phyloP scores from a whole-genome alignment of 768 basidiomycete species.

The Coprinellus aureogranulatus region DNA sequence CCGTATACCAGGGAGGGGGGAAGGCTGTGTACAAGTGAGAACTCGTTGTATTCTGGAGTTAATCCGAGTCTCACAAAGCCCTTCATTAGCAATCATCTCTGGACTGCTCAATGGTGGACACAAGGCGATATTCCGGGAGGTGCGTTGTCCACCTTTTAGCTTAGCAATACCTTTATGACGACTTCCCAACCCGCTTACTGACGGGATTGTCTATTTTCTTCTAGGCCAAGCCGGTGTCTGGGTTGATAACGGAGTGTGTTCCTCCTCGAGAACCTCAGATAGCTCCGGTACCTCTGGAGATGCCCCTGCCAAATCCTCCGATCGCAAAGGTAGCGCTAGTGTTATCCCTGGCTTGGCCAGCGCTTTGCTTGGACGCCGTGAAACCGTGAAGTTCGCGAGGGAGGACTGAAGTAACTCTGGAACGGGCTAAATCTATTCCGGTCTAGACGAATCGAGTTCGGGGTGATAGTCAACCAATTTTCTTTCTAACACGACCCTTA shows the following conservation, averaged over 20 bases:
- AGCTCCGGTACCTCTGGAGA: neutral
- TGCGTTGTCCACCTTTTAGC: conserved; percentile 15
- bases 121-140: conserved; percentile 55
- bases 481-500: no score
- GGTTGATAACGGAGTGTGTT: conserved; percentile 57
- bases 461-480: no score
- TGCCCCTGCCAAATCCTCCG: neutral
- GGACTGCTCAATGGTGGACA: conserved; percentile 63
- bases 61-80: conserved; percentile 6
- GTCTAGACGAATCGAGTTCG: no score
- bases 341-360: neutral
- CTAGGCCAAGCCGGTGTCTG: conserved; percentile 53
- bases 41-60: conserved; percentile 8
- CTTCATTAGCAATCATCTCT: conserved; percentile 32
- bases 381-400: neutral
- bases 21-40: conserved; percentile 52
- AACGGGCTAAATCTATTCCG: no score
- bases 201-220: conserved; percentile 3
- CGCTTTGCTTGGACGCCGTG: neutral
- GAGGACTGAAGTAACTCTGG: no score
- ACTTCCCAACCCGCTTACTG: neutral
- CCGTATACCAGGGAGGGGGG: conserved; percentile 50
- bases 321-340: neutral
- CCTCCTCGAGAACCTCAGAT: neutral
- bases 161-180: neutral